Conservation (phyloP, 2,329 filamentous ascomycete species). For the Colletotrichum sp. region DNA sequence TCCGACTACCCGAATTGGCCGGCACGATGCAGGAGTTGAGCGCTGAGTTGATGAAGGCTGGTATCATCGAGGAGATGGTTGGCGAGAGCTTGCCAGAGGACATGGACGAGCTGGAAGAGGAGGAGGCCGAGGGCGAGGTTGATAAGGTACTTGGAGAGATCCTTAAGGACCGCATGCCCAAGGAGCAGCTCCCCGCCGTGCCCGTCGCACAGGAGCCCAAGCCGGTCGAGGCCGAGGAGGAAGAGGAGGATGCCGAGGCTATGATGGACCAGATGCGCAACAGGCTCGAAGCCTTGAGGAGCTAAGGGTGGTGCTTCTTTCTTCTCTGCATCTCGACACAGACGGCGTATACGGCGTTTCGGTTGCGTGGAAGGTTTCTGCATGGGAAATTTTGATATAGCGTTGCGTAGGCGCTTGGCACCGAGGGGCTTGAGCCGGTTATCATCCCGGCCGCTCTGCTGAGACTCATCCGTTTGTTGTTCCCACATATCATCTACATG, state of each 20-base stretch:
- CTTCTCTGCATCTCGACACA: constrained; percentile 13
- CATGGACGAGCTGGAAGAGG: constrained; percentile 71
- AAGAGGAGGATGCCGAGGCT: constrained; percentile 84
- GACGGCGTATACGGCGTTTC: constrained; percentile 16
- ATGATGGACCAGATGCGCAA: constrained; percentile 95
- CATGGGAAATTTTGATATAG: neutral
- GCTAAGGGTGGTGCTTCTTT: constrained; percentile 50
- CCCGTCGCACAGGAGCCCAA: constrained; percentile 60
- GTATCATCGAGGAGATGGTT: constrained; percentile 98
- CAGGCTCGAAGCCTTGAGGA: constrained; percentile 87
- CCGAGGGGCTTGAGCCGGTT: neutral
- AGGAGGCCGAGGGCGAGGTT: constrained; percentile 79
- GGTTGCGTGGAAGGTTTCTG: neutral
- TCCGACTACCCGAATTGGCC: constrained; percentile 84
- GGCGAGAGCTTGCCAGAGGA: constrained; percentile 84
- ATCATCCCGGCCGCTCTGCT: neutral
- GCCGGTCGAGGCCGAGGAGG: constrained; percentile 58
- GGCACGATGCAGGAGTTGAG: constrained; percentile 89
- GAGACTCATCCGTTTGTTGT: neutral
- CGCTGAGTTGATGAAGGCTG: constrained; percentile 89
- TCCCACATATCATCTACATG: neutral
- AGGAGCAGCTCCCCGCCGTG: constrained; percentile 63
- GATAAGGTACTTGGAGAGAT: constrained; percentile 94
- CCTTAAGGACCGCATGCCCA: constrained; percentile 75
- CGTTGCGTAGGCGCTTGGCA: neutral